Conservation (phyloP, 192 early-diverging fungal species). For the Geranomyces variabilis region DNA sequence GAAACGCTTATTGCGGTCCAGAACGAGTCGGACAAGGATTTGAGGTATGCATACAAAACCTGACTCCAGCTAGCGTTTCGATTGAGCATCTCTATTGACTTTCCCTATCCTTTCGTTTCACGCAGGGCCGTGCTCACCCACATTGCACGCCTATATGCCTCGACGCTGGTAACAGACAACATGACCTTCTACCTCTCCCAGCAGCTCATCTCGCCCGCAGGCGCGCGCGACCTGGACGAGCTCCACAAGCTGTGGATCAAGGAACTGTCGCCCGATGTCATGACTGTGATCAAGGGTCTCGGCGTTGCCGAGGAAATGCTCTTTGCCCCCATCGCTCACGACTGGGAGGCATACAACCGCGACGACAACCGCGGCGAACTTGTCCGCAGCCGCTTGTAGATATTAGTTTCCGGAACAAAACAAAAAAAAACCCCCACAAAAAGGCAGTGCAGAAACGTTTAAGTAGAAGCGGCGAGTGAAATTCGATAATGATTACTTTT, state of each 20-base stretch:
- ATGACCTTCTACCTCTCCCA: slow-evolving; percentile 61
- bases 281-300: slow-evolving; percentile 59
- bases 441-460: too few relatives aligned
- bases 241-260: slow-evolving; percentile 54
- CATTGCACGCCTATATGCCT: slow-evolving; percentile 56
- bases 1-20: slow-evolving; percentile 50
- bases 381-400: too few relatives aligned
- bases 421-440: too few relatives aligned
- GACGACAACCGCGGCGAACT: slow-evolving; percentile 52
- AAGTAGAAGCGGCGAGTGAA: too few relatives aligned
- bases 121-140: slow-evolving; percentile 40
- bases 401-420: too few relatives aligned
- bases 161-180: slow-evolving; percentile 54
- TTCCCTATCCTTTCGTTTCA: too few relatives aligned
- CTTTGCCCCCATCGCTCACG: slow-evolving; percentile 71
- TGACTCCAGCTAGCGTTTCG: not conserved
- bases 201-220: slow-evolving; percentile 52
- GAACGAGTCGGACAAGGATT: slow-evolving; percentile 31
- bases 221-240: slow-evolving; percentile 47
- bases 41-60: slow-evolving; percentile 38
- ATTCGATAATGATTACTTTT: too few relatives aligned
- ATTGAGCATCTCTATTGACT: too few relatives aligned
- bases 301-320: slow-evolving; percentile 64
- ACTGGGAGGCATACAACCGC: slow-evolving; percentile 70
- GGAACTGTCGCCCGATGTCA: slow-evolving; percentile 52